Evolutionary conservation across 371 early-diverging fungal species (phyloP).

Genomic region (Polyrhizophydium stewartii): DNA sequence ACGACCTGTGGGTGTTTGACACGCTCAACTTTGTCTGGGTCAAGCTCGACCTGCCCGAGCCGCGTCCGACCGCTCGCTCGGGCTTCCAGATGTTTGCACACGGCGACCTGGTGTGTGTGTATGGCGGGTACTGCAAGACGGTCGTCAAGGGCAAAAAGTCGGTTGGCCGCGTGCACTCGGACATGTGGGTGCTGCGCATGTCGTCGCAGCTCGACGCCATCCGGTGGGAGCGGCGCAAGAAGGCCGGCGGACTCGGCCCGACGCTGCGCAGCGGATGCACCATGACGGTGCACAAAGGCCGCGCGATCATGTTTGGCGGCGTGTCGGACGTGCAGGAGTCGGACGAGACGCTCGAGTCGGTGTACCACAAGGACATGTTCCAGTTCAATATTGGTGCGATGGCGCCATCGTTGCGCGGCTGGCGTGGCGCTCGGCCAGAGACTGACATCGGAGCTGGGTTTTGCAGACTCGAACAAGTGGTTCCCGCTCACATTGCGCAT

Average conservation of each 20-base stretch:
- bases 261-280: slow-evolving; percentile 50
- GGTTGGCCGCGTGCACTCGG: slow-evolving; percentile 45
- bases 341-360: slow-evolving; percentile 53
- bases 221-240: slow-evolving; percentile 57
- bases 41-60: slow-evolving; percentile 51
- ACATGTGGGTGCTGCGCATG: slow-evolving; percentile 43
- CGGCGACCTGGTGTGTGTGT: slow-evolving; percentile 45
- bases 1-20: slow-evolving; percentile 63
- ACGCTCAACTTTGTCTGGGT: slow-evolving; percentile 55
- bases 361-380: slow-evolving; percentile 49
- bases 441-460: not conserved
- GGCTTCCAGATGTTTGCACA: slow-evolving; percentile 55
- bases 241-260: slow-evolving; percentile 32
- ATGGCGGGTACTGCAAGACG: slow-evolving; percentile 62
- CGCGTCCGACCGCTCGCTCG: slow-evolving; percentile 49
- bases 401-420: not conserved
- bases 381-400: slow-evolving; percentile 13
- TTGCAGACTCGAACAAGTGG: slow-evolving; percentile 18
- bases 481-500: slow-evolving; percentile 13
- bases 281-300: slow-evolving; percentile 50
- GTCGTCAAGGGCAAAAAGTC: slow-evolving; percentile 50
- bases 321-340: slow-evolving; percentile 55
- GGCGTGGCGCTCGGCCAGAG: not conserved
- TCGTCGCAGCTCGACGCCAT: slow-evolving; percentile 41
- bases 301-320: slow-evolving; percentile 54